These are phyloP conservation scores for Russula foetens DNA, from an alignment of 768 basidiomycete genomes.

Conservation along the genomic window DNA sequence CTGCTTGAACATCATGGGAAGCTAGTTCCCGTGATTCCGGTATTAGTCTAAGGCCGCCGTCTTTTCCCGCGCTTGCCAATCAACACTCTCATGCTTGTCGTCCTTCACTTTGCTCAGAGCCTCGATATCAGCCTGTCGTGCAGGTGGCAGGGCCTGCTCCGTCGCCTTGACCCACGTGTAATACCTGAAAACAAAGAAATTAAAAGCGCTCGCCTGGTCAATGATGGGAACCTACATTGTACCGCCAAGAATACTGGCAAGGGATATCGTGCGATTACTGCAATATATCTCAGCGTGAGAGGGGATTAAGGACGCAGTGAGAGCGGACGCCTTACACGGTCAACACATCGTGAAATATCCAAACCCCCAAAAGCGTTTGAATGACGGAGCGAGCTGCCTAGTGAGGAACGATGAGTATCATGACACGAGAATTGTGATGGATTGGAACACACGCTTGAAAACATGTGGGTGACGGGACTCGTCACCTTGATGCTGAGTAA, in stretches of 20 bases:
- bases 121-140: conserved; percentile 34
- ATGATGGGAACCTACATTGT: conserved; percentile 43
- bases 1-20: too few species aligned
- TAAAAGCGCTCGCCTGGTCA: not conserved
- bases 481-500: conserved; percentile 77
- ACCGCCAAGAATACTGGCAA: conserved; percentile 60
- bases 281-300: not conserved
- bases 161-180: conserved; percentile 51
- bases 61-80: conserved; percentile 27
- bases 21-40: too few species aligned
- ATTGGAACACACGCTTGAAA: conserved; percentile 51
- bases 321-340: conserved; percentile 45
- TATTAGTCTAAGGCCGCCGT: not conserved
- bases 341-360: conserved; percentile 66
- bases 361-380: conserved; percentile 74
- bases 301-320: not conserved
- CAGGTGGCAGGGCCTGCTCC: conserved; percentile 25
- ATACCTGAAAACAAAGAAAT: conserved; percentile 30
- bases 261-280: conserved; percentile 16
- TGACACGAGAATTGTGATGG: not conserved
- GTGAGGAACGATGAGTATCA: not conserved
- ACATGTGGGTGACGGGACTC: conserved; percentile 81
- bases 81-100: conserved; percentile 22
- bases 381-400: conserved; percentile 78
- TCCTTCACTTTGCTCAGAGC: conserved; percentile 24